Evolutionary conservation across 2,329 filamentous ascomycete species (phyloP), one percentile per base, ranked within the genome.

Genomic region (Talaromyces piceae): DNA sequence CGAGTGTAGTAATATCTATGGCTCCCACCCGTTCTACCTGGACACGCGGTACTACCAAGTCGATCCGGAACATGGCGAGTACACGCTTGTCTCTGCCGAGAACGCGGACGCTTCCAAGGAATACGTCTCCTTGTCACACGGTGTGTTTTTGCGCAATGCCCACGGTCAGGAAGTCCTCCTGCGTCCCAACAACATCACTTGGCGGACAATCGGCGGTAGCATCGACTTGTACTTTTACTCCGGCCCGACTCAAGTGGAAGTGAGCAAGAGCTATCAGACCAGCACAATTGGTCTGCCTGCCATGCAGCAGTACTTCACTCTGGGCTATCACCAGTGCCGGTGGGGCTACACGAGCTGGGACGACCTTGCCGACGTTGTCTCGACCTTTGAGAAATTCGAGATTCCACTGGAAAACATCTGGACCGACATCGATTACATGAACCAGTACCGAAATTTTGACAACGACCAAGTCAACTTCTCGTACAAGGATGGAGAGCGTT

Each of bases 321-420:
- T 94, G 54, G 89, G 89, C 0, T 91, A 79, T 63, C 88, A 94
- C 57, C 88, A 94, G 64, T 91, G 87, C 59, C 78, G 87, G 53
- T 93, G 88, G 83, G 88, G 88, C 1, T 93, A 93, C 64, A 72
- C 77, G 33, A 88, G 87, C 59, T 89, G 85, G 81, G 78, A 80
- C 1, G 75, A 81, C 25, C 62, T 88, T 3, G 77, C 84, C 56
- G 78, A 78, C 56, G 74, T 81, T 9, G 72, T 80, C 27, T 68
- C 77, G 45, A 75, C 73, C 47, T 80, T 77, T 63, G 73, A 70
- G 52, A 71, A 18, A 22, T 81, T 80, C 52, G 68, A 73, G 26
- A 82, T 83, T 50, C 80, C 80, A 0, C 66, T 83, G 2, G 77
- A 80, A 58, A 76, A 67, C 3, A 18, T n/a, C 28, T 63, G 61